Conservation (phyloP, 257 asterid genomes). For the Solanum lycopersicoides region DNA sequence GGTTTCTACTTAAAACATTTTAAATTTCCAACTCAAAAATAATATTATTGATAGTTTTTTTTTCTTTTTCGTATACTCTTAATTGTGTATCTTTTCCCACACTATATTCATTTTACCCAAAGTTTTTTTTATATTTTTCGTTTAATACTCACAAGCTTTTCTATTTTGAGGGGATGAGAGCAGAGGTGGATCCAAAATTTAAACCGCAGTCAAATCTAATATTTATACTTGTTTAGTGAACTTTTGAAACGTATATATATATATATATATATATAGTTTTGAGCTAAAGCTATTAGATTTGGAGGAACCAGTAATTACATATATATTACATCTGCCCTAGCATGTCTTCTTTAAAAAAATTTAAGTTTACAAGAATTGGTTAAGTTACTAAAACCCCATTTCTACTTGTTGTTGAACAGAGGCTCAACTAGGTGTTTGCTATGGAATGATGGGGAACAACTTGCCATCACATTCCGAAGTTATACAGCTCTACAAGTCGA, state of each 20-base stretch:
- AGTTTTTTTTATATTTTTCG: background rate
- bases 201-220: accelerated
- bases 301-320: background rate
- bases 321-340: background rate
- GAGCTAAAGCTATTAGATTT: background rate
- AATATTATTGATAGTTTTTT: background rate
- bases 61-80: background rate
- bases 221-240: background rate
- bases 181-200: too few relatives aligned
- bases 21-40: background rate
- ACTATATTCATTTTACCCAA: background rate
- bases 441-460: constrained; percentile 25
- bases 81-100: background rate
- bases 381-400: background rate
- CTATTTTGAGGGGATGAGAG: background rate
- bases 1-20: background rate
- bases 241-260: background rate
- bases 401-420: background rate
- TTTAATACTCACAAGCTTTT: background rate
- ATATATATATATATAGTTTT: too few relatives aligned
- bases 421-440: constrained; percentile 22
- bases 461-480: background rate
- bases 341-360: background rate
- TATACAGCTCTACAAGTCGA: background rate
- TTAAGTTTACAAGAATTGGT: background rate